Conservation (phyloP, 1,139 yeast genomes). For the Yamadazyma blattariae region DNA sequence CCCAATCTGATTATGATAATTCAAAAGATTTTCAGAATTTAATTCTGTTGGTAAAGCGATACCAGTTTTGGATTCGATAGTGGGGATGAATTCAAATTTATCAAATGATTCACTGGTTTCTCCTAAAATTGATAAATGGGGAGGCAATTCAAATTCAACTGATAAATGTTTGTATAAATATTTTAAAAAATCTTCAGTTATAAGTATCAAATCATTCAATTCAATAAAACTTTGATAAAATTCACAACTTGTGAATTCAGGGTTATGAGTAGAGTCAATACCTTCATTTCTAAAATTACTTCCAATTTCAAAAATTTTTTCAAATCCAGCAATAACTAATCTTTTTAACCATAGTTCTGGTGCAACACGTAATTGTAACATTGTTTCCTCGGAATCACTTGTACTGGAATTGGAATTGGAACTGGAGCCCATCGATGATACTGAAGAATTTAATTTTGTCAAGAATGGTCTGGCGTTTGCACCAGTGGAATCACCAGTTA, state of each 20-base stretch:
- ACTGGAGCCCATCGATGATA: no score
- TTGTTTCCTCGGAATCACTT: conserved; percentile 8
- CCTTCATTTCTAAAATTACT: conserved; percentile 89
- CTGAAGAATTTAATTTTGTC: conserved; percentile 41
- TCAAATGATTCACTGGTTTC: conserved; percentile 14
- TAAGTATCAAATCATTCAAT: conserved; percentile 71
- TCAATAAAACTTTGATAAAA: conserved; percentile 95
- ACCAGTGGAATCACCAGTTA: conserved; percentile 73
- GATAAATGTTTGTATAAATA: conserved; percentile 22
- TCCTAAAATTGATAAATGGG: conserved; percentile 14
- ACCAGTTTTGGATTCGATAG: conserved; percentile 48
- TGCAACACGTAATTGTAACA: conserved; percentile 74
- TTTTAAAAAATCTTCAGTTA: conserved; percentile 60
- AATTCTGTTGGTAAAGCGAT: conserved; percentile 36
- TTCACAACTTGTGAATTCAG: conserved; percentile 97
- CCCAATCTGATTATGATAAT: conserved; percentile 31
- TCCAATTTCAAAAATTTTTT: conserved; percentile 84
- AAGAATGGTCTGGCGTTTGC: conserved; percentile 85
- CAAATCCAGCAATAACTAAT: conserved; percentile 79
- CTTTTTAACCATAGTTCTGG: conserved; percentile 94
- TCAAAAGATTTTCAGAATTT: conserved; percentile 33
- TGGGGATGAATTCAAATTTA: conserved; percentile 59
- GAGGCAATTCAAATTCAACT: conserved; percentile 11
- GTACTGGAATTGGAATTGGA: no score
- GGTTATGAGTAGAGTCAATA: conserved; percentile 96